Base-by-base conservation (phyloP, 2,329 filamentous ascomycete genomes). In the Ascochyta fabae region DNA sequence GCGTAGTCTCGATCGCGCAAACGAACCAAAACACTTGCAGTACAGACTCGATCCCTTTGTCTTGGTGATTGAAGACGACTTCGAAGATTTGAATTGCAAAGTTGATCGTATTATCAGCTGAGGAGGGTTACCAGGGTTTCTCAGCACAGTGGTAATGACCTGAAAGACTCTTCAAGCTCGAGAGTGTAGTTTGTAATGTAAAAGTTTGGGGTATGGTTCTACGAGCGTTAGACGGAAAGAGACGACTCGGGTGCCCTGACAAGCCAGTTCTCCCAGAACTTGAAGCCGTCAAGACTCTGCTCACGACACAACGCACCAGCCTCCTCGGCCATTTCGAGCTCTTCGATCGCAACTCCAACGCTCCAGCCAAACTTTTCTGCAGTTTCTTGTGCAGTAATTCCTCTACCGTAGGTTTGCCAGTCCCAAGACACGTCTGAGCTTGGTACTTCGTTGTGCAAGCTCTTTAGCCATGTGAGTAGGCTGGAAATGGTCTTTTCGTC, bases 311-410 rank as follows among this genome's bases (percentile, higher is more conserved):
- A 74, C 3, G 87, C 86, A 0, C 95, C 95, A 52, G 85, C 86
- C 73, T 98, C 94, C 75, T 99, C 95, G 0, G 93, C 93, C 94
- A 99, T 97, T 72, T 97, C 91, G 12, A 99, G 81, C 77, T 99
- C 95, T 74, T 98, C 95, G 56, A 89, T 90, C 1, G 95, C 95
- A 22, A 99, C 94, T 8, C 95, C 95, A 7, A 99, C 89, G 72
- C 95, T 98, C 95, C 95, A 99, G 6, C 93, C 91, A 76, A 99
- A 99, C 45, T 86, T 83, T 74, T 96, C 91, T 0, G 95, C 95
- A 0, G 87, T 86, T 70, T 98, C 93, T 70, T 95, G 91, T 1
- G 92, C 92, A 13, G 92, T 97, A 26, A 98, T 88, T 9, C 95
- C 92, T 52, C 88, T 84, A 0, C 95, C 93, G 73, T 92, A 97